Conservation (phyloP, 2,329 filamentous ascomycete genomes). For the Nigrospora oryzae region DNA sequence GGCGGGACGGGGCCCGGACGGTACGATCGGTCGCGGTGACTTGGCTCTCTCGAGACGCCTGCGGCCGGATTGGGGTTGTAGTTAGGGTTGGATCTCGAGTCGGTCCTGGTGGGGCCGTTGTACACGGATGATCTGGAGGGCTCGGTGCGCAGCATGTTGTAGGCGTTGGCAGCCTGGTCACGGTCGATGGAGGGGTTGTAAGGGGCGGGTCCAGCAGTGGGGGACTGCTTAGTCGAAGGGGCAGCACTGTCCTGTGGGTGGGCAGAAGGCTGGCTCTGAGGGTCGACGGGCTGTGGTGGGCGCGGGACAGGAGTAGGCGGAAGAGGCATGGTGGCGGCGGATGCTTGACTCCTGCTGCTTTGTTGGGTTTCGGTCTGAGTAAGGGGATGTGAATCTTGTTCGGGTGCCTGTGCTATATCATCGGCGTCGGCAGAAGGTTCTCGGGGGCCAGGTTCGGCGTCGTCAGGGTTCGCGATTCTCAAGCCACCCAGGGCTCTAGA, state of each 20-base stretch:
- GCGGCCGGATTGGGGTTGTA: conserved; percentile 39
- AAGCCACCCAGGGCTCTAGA: conserved; percentile 88
- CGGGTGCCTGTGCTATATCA: conserved; percentile 3
- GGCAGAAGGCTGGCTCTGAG: conserved; percentile 11
- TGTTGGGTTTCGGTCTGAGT: conserved; percentile 1
- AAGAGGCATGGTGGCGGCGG: too few relatives aligned
- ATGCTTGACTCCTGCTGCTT: neutral
- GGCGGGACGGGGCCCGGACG: conserved; percentile 40
- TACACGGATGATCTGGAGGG: conserved; percentile 49
- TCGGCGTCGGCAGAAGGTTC: conserved; percentile 22
- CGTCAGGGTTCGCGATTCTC: conserved; percentile 93
- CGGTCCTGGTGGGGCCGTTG: conserved; percentile 46
- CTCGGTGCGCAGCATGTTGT: conserved; percentile 45
- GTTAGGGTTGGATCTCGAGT: conserved; percentile 52
- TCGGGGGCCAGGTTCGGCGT: conserved; percentile 37
- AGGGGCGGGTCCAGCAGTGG: conserved; percentile 16
- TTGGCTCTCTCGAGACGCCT: conserved; percentile 59
- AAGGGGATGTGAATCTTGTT: neutral
- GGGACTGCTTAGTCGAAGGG: too few relatives aligned
- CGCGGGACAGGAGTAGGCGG: too few relatives aligned
- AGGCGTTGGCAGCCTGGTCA: conserved; percentile 24
- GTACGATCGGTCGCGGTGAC: conserved; percentile 61
- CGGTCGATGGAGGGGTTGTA: conserved; percentile 18
- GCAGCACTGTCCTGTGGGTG: conserved; percentile 9
- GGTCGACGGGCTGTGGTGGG: neutral